Evolutionary conservation across 2,329 filamentous ascomycete genomes (phyloP).

Genomic region (Diplodia corticola): DNA sequence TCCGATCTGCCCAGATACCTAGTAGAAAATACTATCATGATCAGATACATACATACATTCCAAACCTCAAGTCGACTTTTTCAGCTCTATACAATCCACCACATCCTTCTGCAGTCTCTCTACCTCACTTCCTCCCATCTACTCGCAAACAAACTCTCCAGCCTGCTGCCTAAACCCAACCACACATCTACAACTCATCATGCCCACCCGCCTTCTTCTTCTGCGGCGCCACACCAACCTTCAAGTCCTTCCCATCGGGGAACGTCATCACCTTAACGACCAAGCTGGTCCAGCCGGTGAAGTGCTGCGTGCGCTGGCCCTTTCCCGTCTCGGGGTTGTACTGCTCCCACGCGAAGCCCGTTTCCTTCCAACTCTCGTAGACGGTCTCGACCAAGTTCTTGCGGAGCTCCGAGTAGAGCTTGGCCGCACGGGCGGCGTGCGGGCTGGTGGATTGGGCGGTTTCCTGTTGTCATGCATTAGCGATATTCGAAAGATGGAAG

Average conservation of each 20-base stretch:
- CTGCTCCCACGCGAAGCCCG: slow-evolving; percentile 98
- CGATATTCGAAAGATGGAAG: slow-evolving; percentile 20
- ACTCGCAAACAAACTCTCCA: too few species aligned
- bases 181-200: slow-evolving; percentile 49
- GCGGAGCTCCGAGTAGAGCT: slow-evolving; percentile 74
- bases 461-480: slow-evolving; percentile 47
- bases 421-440: slow-evolving; percentile 65
- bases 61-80: too few species aligned
- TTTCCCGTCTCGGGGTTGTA: slow-evolving; percentile 91
- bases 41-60: too few species aligned
- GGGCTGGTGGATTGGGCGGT: slow-evolving; percentile 66
- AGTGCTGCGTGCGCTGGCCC: slow-evolving; percentile 96
- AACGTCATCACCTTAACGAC: slow-evolving; percentile 97
- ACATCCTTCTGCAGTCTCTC: too few species aligned
- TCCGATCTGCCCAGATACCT: too few species aligned
- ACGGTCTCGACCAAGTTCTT: slow-evolving; percentile 87
- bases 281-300: slow-evolving; percentile 98
- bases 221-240: slow-evolving; percentile 3
- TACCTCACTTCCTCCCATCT: neutral
- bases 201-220: slow-evolving; percentile 36
- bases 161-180: too few species aligned
- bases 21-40: too few species aligned
- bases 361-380: slow-evolving; percentile 82
- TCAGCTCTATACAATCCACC: too few species aligned
- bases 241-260: slow-evolving; percentile 61